Conservation (phyloP, 805 yeast genomes). For the Yarrowia sp. region DNA sequence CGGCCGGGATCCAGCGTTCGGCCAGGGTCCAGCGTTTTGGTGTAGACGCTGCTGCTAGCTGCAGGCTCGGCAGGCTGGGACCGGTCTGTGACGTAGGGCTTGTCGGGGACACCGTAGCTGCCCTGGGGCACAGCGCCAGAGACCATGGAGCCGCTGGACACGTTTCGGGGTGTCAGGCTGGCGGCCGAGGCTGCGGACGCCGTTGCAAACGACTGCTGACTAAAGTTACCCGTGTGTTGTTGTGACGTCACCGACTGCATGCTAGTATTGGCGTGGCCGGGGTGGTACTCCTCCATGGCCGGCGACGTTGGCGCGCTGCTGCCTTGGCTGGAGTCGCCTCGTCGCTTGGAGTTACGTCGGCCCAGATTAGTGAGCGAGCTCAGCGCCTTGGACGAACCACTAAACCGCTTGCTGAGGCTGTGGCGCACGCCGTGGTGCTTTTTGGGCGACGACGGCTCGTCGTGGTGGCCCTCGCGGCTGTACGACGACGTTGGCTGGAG, state of each 20-base stretch:
- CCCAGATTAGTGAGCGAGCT: constrained; percentile 11
- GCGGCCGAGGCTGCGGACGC: not conserved
- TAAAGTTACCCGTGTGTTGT: not conserved
- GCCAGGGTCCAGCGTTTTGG: constrained; percentile 6
- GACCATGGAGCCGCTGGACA: not conserved
- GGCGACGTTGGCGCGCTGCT: constrained; percentile 4
- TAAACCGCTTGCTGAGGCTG: constrained; percentile 18
- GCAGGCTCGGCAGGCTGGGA: not conserved
- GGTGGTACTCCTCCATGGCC: constrained; percentile 3
- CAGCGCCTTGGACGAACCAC: constrained; percentile 18
- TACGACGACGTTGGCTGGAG: constrained; percentile 8
- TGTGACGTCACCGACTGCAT: constrained; percentile 17
- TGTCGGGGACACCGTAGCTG: constrained; percentile 5
- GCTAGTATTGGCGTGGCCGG: constrained; percentile 13
- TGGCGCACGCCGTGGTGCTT: constrained; percentile 21
- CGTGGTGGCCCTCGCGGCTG: constrained; percentile 2
- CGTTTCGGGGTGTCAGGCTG: not conserved
- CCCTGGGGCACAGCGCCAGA: constrained; percentile 9
- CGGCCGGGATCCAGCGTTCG: constrained; percentile 1
- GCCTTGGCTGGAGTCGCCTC: constrained; percentile 12
- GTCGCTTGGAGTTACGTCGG: constrained; percentile 21
- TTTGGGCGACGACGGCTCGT: constrained; percentile 14
- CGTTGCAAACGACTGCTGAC: constrained; percentile 9
- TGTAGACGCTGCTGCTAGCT: not conserved
- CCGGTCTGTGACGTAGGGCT: constrained; percentile 1